Evolutionary conservation across 345 rosid genomes (phyloP).

Genomic region (Dipteronia sinensis): DNA sequence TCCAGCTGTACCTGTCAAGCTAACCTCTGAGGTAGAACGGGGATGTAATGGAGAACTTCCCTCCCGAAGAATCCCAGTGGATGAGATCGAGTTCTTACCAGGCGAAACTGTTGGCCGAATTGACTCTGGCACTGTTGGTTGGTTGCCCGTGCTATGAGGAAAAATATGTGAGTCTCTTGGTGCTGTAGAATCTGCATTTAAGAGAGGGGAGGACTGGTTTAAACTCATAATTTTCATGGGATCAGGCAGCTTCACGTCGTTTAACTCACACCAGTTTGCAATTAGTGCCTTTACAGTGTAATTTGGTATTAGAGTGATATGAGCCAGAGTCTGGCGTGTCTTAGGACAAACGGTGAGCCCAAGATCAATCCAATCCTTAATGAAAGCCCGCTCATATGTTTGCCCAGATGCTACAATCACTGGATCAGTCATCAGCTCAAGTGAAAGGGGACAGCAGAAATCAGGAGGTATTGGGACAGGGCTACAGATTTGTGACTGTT

Average conservation of each 20-base stretch:
- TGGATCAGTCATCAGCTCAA: conserved; percentile 97
- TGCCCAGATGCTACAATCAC: conserved; percentile 95
- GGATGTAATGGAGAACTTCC: conserved; percentile 65
- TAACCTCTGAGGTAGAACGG: conserved; percentile 56
- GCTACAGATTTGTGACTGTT: conserved; percentile 77
- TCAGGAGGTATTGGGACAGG: conserved; percentile 90
- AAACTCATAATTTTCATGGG: conserved; percentile 55
- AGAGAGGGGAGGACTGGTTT: conserved; percentile 59
- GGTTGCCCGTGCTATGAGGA: conserved; percentile 37
- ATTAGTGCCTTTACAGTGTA: conserved; percentile 94
- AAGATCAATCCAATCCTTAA: conserved; percentile 89
- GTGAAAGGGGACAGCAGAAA: conserved; percentile 95
- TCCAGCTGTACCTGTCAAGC: conserved; percentile 48
- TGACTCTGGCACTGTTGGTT: conserved; percentile 53
- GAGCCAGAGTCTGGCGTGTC: conserved; percentile 79
- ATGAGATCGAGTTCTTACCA: conserved; percentile 38
- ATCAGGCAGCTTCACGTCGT: conserved; percentile 85
- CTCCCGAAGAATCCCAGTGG: conserved; percentile 45
- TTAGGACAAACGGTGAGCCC: conserved; percentile 96
- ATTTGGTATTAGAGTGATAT: conserved; percentile 86
- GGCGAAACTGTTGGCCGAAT: conserved; percentile 46
- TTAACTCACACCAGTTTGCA: conserved; percentile 91
- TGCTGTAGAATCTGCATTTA: conserved; percentile 51
- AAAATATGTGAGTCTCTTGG: conserved; percentile 33
- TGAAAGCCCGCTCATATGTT: conserved; percentile 88